These are phyloP conservation scores for Cladosporium cucumerinum DNA, from an alignment of 2,329 filamentous ascomycete species.

Conservation along the genomic window DNA sequence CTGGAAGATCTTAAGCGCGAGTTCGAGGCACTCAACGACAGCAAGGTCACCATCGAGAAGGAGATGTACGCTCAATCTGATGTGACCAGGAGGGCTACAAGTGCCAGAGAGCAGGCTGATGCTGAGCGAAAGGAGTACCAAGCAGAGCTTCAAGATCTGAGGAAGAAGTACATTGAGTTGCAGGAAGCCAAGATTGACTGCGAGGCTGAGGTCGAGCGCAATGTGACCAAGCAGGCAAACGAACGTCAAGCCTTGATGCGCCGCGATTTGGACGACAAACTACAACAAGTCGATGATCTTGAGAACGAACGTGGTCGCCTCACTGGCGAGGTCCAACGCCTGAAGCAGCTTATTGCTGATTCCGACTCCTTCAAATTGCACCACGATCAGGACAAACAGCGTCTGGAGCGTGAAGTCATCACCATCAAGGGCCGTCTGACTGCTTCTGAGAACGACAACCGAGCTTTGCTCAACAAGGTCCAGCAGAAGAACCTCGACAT, in stretches of 20 bases:
- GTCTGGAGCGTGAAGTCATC: conserved; percentile 83
- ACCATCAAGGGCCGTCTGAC: conserved; percentile 85
- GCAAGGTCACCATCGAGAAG: conserved; percentile 96
- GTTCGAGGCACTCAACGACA: conserved; percentile 80
- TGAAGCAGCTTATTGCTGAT: conserved; percentile 82
- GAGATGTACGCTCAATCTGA: conserved; percentile 96
- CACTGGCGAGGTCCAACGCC: conserved; percentile 73
- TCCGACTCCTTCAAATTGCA: conserved; percentile 86
- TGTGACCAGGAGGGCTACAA: conserved; percentile 77
- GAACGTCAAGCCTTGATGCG: conserved; percentile 76
- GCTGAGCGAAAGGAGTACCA: conserved; percentile 87
- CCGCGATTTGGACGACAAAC: conserved; percentile 76
- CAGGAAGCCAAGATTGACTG: conserved; percentile 83
- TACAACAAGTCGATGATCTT: conserved; percentile 71
- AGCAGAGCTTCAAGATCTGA: conserved; percentile 74
- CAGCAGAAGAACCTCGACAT: conserved; percentile 98
- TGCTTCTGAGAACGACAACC: conserved; percentile 95
- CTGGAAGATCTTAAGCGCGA: conserved; percentile 78
- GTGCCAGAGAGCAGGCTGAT: conserved; percentile 75
- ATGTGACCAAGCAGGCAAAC: conserved; percentile 70
- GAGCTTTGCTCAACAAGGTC: conserved; percentile 90
- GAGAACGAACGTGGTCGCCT: conserved; percentile 76
- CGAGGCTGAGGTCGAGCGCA: conserved; percentile 75
- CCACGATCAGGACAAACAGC: conserved; percentile 91
- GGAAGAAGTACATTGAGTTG: conserved; percentile 77